Conservation (phyloP, 2,329 filamentous ascomycete genomes). For the Penicillium decumbens region DNA sequence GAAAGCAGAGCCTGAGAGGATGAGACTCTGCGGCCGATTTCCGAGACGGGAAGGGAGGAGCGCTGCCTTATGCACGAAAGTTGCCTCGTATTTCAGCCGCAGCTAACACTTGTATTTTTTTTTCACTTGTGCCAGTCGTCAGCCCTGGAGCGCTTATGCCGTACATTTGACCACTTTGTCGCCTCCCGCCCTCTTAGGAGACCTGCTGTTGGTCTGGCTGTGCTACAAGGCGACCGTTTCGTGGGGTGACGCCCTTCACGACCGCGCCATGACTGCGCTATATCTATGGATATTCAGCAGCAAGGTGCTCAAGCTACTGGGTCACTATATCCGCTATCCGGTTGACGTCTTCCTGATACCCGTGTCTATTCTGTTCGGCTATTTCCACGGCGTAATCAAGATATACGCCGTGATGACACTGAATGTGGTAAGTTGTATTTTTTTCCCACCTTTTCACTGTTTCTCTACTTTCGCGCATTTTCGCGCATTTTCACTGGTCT, state of each 20-base stretch:
- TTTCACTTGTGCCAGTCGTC: constrained; percentile 56
- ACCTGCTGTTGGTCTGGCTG: constrained; percentile 66
- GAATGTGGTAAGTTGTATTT: constrained; percentile 63
- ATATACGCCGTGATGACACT: constrained; percentile 79
- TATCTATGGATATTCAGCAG: constrained; percentile 76
- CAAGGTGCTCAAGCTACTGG: constrained; percentile 86
- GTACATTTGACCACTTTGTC: constrained; percentile 90
- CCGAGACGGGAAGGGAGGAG: neutral
- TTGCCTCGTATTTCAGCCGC: constrained; percentile 1
- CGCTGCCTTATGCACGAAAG: neutral
- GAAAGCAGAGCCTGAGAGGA: neutral
- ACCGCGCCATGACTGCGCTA: constrained; percentile 57
- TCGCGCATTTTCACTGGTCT: neutral
- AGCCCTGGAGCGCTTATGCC: constrained; percentile 90
- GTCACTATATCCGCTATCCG: constrained; percentile 79
- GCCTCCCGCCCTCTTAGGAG: constrained; percentile 75
- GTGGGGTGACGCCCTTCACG: constrained; percentile 54
- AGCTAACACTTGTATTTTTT: constrained; percentile 2
- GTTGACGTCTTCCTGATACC: constrained; percentile 74
- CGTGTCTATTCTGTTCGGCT: constrained; percentile 84
- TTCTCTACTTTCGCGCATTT: neutral
- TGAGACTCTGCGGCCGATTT: neutral
- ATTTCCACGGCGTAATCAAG: constrained; percentile 90
- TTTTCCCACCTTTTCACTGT: neutral
- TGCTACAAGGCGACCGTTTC: constrained; percentile 64